phyloP scores from a whole-genome alignment of 129 eudicot genomes.

The Deinandra increscens region DNA sequence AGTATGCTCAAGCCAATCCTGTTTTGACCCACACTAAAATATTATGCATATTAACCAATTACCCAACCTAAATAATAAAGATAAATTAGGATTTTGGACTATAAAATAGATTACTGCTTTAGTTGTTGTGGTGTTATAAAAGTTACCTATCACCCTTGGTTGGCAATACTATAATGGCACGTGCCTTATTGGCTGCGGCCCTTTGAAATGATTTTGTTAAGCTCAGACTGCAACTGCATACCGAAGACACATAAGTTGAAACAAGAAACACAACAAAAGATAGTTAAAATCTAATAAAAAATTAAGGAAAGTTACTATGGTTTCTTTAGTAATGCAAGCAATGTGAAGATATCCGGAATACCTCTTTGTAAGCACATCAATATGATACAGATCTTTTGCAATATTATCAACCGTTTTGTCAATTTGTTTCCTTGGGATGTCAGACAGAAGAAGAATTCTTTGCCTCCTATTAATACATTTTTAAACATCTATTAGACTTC shows the following conservation, averaged over 20 bases:
- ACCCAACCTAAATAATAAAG: too few relatives aligned
- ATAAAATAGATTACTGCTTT: too few relatives aligned
- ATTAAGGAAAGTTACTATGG: background rate
- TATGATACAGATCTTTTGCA: slow-evolving; percentile 83
- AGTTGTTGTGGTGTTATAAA: slow-evolving; percentile 1
- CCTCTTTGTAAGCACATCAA: slow-evolving; percentile 92
- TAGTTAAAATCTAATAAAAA: too few relatives aligned
- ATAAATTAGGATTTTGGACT: too few relatives aligned
- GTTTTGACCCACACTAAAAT: too few relatives aligned
- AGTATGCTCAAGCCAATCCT: too few relatives aligned
- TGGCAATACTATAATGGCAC: slow-evolving; percentile 87
- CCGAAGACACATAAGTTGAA: slow-evolving; percentile 22
- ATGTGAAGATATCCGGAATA: slow-evolving; percentile 19
- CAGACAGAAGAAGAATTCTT: slow-evolving; percentile 89
- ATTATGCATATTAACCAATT: too few relatives aligned
- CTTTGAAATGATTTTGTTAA: slow-evolving; percentile 89
- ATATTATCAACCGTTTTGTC: slow-evolving; percentile 72
- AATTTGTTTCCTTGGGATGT: slow-evolving; percentile 90
- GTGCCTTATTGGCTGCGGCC: slow-evolving; percentile 97
- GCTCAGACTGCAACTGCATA: slow-evolving; percentile 87
- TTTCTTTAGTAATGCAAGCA: slow-evolving; percentile 4
- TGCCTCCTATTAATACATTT: slow-evolving; percentile 71
- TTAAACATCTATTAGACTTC: slow-evolving; percentile 17
- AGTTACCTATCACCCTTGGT: slow-evolving; percentile 81
- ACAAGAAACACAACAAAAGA: slow-evolving; percentile 19